Evolutionary conservation across 2,329 filamentous ascomycete genomes (phyloP), one percentile per base, ranked within the genome.

Genomic region (Colletotrichum echinochloae): DNA sequence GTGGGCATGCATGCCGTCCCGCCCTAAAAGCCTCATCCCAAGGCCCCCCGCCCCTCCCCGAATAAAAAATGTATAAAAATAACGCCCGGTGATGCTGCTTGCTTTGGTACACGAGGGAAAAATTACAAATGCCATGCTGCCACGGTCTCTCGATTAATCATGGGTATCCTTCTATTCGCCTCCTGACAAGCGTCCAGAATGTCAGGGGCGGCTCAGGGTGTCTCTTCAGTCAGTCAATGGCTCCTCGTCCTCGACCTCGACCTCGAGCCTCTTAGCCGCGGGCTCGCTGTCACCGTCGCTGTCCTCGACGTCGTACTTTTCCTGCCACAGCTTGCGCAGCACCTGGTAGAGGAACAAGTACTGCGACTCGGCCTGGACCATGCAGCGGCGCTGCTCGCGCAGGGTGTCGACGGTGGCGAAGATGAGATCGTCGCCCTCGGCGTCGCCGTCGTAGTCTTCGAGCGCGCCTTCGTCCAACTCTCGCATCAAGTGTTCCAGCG

Each of bases 301-400:
- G 35, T 81, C 79, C 44, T 75, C 72, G 28, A 76, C 67, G 14
- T 84, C 83, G 76, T 92, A 90, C 76, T 86, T 90, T 41, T 93
- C 90, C 72, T 89, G 82, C 90, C 92, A 95, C 64, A 90, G 83
- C 78, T 94, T 92, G 61, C 90, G 88, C 76, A 98, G 80, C 1
- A 97, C 93, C 76, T 94, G 90, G 82, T 99, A 98, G 67, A 99
- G 88, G 79, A 98, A 98, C 46, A 89, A 82, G 76, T 93, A 96
- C 79, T 99, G 96, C 57, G 87, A 79, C 75, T 95, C 92, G 55
- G 93, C 91, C 82, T 98, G 96, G 6, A 99, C 96, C 96, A 99
- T 99, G 81, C 91, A 93, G 83, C 94, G 93, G 23, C 96, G 89
- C 84, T 99, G 96, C 79, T 95, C 89, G 54, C 96, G 89, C 65